phyloP scores from a whole-genome alignment of 495 filamentous ascomycete species.

The Lepidopterella palustris region DNA sequence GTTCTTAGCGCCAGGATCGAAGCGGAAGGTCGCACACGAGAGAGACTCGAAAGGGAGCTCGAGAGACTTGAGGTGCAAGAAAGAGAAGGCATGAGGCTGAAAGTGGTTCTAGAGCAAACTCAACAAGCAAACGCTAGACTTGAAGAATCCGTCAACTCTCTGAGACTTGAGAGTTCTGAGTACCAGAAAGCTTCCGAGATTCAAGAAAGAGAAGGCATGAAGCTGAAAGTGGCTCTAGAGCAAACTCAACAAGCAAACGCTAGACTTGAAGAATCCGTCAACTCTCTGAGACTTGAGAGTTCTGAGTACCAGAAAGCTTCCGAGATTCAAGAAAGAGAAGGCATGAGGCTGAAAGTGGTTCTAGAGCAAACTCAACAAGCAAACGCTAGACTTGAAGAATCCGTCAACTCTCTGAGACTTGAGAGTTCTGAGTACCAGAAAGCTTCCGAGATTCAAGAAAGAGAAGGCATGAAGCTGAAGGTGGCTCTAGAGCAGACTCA shows the following conservation, averaged over 20 bases:
- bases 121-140: slow-evolving; percentile 53
- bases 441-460: slow-evolving; percentile 60
- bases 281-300: slow-evolving; percentile 60
- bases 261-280: slow-evolving; percentile 58
- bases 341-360: slow-evolving; percentile 47
- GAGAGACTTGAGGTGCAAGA: slow-evolving; percentile 68
- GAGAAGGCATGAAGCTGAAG: slow-evolving; percentile 54
- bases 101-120: slow-evolving; percentile 48
- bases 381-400: slow-evolving; percentile 55
- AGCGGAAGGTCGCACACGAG: slow-evolving; percentile 67
- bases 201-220: slow-evolving; percentile 63
- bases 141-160: slow-evolving; percentile 53
- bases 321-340: slow-evolving; percentile 69
- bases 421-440: slow-evolving; percentile 61
- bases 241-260: slow-evolving; percentile 49
- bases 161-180: slow-evolving; percentile 63
- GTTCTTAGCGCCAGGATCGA: slow-evolving; percentile 70
- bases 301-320: no score
- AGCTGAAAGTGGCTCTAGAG: slow-evolving; percentile 47
- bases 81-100: slow-evolving; percentile 55
- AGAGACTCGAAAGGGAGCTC: slow-evolving; percentile 75
- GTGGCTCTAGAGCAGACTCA: slow-evolving; percentile 50
- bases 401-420: slow-evolving; percentile 56
- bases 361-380: slow-evolving; percentile 51
- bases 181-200: no score